Percentiles rank a stretch among this genome's conserved stretches.
Conservation (phyloP, 2,329 filamentous ascomycete species). For the Colletotrichum orchidophilum region DNA sequence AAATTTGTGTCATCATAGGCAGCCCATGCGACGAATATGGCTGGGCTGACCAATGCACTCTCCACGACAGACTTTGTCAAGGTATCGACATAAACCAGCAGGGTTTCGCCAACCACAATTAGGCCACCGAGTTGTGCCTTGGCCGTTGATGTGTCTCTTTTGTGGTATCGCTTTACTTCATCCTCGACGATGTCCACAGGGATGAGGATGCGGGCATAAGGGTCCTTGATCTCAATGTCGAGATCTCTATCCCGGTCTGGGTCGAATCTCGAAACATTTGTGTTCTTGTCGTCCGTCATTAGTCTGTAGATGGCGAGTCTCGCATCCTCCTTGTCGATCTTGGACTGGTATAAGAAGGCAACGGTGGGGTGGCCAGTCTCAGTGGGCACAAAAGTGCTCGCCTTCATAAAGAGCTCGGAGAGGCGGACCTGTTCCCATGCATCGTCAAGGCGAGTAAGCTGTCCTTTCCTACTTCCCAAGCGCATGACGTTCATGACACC, state of each 20-base stretch:
- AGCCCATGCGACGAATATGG: slow-evolving; percentile 92
- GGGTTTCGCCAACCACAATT: slow-evolving; percentile 81
- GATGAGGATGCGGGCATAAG: slow-evolving; percentile 69
- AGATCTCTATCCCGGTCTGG: slow-evolving; percentile 64
- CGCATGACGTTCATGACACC: slow-evolving; percentile 66
- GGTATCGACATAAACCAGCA: slow-evolving; percentile 86
- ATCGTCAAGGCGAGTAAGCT: slow-evolving; percentile 51
- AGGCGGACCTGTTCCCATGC: slow-evolving; percentile 65
- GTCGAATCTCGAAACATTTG: slow-evolving; percentile 64
- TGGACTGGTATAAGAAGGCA: slow-evolving; percentile 66
- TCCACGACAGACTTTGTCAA: slow-evolving; percentile 74
- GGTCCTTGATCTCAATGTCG: slow-evolving; percentile 61
- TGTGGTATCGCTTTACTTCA: slow-evolving; percentile 68
- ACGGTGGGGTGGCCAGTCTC: slow-evolving; percentile 67
- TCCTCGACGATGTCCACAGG: slow-evolving; percentile 65
- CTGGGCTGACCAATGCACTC: slow-evolving; percentile 74
- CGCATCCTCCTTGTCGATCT: slow-evolving; percentile 61
- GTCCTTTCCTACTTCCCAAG: slow-evolving; percentile 56
- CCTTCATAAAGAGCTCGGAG: slow-evolving; percentile 68
- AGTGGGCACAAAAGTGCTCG: slow-evolving; percentile 65
- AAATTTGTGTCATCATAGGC: slow-evolving; percentile 83
- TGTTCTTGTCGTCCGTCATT: slow-evolving; percentile 66
- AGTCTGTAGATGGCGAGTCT: slow-evolving; percentile 68
- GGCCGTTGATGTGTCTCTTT: slow-evolving; percentile 61
- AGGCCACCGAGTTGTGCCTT: slow-evolving; percentile 74